These are phyloP conservation scores for Graphium sp. DNA, from an alignment of 2,329 filamentous ascomycete genomes.

Conservation along the genomic window DNA sequence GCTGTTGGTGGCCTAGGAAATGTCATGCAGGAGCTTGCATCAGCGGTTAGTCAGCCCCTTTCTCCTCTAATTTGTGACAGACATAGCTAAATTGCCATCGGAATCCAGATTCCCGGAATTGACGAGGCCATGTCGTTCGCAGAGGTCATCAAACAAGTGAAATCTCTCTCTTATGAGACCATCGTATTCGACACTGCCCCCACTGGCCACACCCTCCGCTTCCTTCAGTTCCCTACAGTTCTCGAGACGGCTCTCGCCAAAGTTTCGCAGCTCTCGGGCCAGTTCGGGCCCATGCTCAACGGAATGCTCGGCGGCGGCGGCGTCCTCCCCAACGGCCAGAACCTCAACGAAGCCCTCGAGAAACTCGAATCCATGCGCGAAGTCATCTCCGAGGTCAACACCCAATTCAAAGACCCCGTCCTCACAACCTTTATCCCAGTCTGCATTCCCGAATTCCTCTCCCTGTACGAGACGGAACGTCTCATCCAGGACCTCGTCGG, in stretches of 20 bases:
- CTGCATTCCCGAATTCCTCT: slow-evolving; percentile 94
- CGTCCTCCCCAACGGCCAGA: slow-evolving; percentile 75
- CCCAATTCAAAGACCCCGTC: slow-evolving; percentile 93
- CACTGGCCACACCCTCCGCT: slow-evolving; percentile 93
- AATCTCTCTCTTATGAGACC: slow-evolving; percentile 94
- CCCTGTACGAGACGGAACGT: slow-evolving; percentile 93
- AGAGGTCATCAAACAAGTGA: slow-evolving; percentile 97
- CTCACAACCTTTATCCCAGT: slow-evolving; percentile 97
- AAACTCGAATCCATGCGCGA: slow-evolving; percentile 89
- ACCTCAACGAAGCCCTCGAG: slow-evolving; percentile 76
- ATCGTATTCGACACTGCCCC: slow-evolving; percentile 99
- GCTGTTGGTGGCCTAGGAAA: slow-evolving; percentile 55
- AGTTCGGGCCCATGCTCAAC: slow-evolving; percentile 93
- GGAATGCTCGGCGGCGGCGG: slow-evolving; percentile 69
- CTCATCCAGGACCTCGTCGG: slow-evolving; percentile 97
- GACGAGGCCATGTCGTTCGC: slow-evolving; percentile 99
- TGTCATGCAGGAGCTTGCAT: slow-evolving; percentile 98
- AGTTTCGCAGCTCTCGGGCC: slow-evolving; percentile 78
- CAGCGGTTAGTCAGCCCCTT: slow-evolving; percentile 47
- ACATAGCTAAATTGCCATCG: background rate
- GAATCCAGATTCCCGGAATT: slow-evolving; percentile 77
- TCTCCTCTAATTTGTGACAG: background rate
- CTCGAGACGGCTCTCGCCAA: slow-evolving; percentile 98
- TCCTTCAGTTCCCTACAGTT: slow-evolving; percentile 94
- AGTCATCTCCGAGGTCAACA: slow-evolving; percentile 90